These are phyloP conservation scores for Boeremia exigua DNA, from an alignment of 2,329 filamentous ascomycete genomes.

Conservation along the genomic window DNA sequence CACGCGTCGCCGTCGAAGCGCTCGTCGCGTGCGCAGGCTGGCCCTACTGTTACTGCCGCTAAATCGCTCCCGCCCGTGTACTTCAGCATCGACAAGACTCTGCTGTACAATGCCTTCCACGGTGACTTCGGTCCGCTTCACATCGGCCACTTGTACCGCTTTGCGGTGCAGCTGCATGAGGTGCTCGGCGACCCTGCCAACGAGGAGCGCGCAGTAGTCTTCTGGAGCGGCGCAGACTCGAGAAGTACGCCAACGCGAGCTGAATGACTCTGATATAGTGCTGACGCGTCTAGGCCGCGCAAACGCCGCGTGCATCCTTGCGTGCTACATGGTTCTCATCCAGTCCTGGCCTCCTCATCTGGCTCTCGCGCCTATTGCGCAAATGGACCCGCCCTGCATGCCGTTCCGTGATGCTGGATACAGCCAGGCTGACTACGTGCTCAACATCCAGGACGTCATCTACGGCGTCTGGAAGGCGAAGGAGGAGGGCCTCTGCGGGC, in stretches of 20 bases:
- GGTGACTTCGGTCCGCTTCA: slow-evolving; percentile 97
- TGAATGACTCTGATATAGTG: background rate
- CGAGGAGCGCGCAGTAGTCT: slow-evolving; percentile 87
- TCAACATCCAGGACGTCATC: slow-evolving; percentile 95
- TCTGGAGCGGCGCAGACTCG: slow-evolving; percentile 92
- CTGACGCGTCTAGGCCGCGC: slow-evolving; percentile 69
- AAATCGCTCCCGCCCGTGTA: slow-evolving; percentile 76
- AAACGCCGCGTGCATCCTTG: slow-evolving; percentile 92
- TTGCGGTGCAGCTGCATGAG: slow-evolving; percentile 94
- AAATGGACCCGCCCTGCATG: slow-evolving; percentile 97
- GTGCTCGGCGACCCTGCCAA: slow-evolving; percentile 91
- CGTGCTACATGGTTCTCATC: slow-evolving; percentile 98
- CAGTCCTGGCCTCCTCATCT: slow-evolving; percentile 97
- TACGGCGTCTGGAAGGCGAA: slow-evolving; percentile 99
- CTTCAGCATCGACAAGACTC: slow-evolving; percentile 90
- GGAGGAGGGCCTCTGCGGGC: slow-evolving; percentile 87
- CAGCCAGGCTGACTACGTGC: slow-evolving; percentile 94
- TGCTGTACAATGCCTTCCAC: slow-evolving; percentile 98
- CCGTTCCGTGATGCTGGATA: slow-evolving; percentile 98
- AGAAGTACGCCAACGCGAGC: slow-evolving; percentile 69
- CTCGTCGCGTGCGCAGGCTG: slow-evolving; percentile 69
- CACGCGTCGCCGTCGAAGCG: slow-evolving; percentile 76
- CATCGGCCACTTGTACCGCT: slow-evolving; percentile 95
- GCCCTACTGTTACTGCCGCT: slow-evolving; percentile 59
- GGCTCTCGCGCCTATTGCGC: slow-evolving; percentile 91